Evolutionary conservation across 306 rosid genomes (phyloP).

Genomic region (Glycine tomentella): DNA sequence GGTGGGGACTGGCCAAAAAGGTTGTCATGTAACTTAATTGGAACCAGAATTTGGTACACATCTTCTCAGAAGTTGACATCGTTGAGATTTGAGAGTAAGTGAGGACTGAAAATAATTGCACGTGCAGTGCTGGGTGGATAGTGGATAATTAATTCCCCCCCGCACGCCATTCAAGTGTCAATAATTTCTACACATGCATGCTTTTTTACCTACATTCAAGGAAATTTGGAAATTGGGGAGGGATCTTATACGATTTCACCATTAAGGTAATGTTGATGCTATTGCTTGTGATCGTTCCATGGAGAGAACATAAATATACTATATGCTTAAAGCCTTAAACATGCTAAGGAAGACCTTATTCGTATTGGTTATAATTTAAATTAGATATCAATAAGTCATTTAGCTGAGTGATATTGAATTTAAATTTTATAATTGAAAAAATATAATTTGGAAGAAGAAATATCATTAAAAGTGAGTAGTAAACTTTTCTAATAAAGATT

Average conservation of each 20-base stretch:
- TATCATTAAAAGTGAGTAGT: too few species aligned
- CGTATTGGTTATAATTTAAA: background rate
- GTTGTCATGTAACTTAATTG: background rate
- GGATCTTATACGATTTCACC: constrained; percentile 1
- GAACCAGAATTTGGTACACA: constrained; percentile 6
- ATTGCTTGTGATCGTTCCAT: background rate
- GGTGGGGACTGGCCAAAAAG: constrained; percentile 25
- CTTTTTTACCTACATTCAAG: constrained; percentile 27
- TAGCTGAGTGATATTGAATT: too few species aligned
- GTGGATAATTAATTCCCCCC: constrained; percentile 22
- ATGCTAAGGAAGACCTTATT: background rate
- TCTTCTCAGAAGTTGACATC: background rate
- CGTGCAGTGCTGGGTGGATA: constrained; percentile 42
- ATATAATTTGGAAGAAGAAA: too few species aligned
- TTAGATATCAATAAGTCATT: too few species aligned
- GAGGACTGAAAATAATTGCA: constrained; percentile 47
- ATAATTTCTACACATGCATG: constrained; percentile 42
- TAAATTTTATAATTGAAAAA: background rate
- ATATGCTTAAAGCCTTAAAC: too few species aligned
- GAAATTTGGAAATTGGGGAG: constrained; percentile 23
- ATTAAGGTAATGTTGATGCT: background rate
- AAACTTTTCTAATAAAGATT: too few species aligned
- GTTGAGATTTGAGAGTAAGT: constrained; percentile 4
- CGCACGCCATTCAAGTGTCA: constrained; percentile 42
- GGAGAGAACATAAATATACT: constrained; percentile 7